Evolutionary conservation across 2,329 filamentous ascomycete species (phyloP).

Genomic region (Xylaria sp.): DNA sequence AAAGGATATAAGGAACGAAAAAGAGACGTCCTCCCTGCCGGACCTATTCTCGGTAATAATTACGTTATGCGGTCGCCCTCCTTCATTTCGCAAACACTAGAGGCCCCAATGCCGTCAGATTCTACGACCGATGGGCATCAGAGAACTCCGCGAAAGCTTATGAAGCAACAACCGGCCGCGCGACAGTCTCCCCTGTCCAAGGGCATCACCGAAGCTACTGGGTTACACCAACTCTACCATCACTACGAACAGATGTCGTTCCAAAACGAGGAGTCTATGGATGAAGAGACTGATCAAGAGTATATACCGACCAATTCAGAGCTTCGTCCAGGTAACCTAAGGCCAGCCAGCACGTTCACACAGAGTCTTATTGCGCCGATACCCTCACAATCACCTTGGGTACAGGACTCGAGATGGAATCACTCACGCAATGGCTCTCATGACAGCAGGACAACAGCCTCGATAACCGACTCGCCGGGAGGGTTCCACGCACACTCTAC

Average conservation of each 20-base stretch:
- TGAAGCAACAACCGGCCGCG: conserved; percentile 42
- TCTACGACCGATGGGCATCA: conserved; percentile 25
- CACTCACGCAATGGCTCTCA: conserved; percentile 46
- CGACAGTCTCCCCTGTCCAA: conserved; percentile 42
- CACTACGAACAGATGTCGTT: conserved; percentile 69
- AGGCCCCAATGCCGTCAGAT: conserved; percentile 28
- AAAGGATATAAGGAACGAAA: conserved; percentile 50
- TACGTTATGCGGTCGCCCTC: conserved; percentile 57
- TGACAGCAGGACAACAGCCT: conserved; percentile 45
- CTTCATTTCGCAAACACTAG: conserved; percentile 50
- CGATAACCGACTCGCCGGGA: conserved; percentile 43
- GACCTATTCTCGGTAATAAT: conserved; percentile 52
- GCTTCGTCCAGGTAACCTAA: conserved; percentile 33
- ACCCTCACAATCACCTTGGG: conserved; percentile 38
- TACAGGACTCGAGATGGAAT: conserved; percentile 35
- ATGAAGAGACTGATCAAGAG: conserved; percentile 37
- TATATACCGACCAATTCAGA: conserved; percentile 26
- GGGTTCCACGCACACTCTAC: conserved; percentile 44
- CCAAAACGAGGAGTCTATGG: conserved; percentile 49
- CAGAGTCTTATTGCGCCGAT: conserved; percentile 41
- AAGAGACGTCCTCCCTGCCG: conserved; percentile 33
- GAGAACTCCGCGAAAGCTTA: conserved; percentile 34
- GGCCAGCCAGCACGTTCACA: conserved; percentile 38
- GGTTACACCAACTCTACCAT: conserved; percentile 63
- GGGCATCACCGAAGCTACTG: conserved; percentile 50